Evolutionary conservation across 192 early-diverging fungal species (phyloP), one percentile per base, ranked within the genome.

Genomic region (Backusella circina): DNA sequence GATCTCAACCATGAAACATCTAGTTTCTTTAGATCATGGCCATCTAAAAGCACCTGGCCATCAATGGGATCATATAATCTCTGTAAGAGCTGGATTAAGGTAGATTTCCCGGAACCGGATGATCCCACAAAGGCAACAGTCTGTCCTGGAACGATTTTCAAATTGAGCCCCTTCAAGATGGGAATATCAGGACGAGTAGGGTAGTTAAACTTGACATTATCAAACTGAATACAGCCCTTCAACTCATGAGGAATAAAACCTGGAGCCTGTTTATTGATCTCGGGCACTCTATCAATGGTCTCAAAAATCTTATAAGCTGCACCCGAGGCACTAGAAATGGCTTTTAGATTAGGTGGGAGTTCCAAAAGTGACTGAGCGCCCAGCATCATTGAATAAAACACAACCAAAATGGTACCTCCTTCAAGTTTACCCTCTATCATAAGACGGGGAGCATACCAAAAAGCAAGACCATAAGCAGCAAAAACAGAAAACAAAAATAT

Each of bases 111-210:
- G n/a, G n/a, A n/a, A n/a, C 96, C 96, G 6, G 92, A 93, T 51
- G 84, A 86, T 47, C 96, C 96, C 7, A 96, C 96, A 69, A 97
- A 84, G 30, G 95, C 95, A n/a, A 95, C 90, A 12, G 90, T 93
- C 77, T 90, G 82, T 12, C 96, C 95, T 5, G 93, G 85, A 35
- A 83, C 65, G 41, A 95, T 86, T 23, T 73, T 88, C 36, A 98
- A 83, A 75, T 75, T 87, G 41, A 97, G 80, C 47, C 88, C 82
- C 21, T 91, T 86, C 72, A 98, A 81, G 44, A 98, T n/a, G n/a
- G n/a, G n/a, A n/a, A n/a, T n/a, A n/a, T n/a, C n/a, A n/a, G n/a
- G n/a, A n/a, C n/a, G n/a, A n/a, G n/a, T n/a, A n/a, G n/a, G n/a
- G n/a, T n/a, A n/a, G n/a, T n/a, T n/a, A n/a, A n/a, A n/a, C n/a